Evolutionary conservation across 768 basidiomycete species (phyloP).

Genomic region (Pilatotrama ljubarskyi): DNA sequence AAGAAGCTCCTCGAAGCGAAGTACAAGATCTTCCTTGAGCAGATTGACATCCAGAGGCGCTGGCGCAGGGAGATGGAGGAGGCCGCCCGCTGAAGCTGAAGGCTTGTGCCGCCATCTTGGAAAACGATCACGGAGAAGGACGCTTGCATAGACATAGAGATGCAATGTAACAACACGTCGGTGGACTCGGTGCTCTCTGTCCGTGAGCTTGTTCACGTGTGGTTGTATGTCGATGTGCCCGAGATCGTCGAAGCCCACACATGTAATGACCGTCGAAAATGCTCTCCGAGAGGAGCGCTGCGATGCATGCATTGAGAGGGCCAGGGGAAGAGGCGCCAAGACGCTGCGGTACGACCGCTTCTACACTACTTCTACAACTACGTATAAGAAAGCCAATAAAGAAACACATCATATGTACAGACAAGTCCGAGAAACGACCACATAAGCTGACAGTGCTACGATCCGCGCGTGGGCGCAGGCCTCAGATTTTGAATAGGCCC

Average conservation of each 20-base stretch:
- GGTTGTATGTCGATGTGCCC: not conserved
- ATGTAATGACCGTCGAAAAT: not conserved
- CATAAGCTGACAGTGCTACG: no score
- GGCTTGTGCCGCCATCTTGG: not conserved
- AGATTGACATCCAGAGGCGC: slow-evolving; percentile 82
- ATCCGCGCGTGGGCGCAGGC: not conserved
- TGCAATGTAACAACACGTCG: slow-evolving; percentile 2
- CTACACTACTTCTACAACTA: no score
- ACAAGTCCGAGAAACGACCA: not conserved
- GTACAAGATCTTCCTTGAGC: slow-evolving; percentile 90
- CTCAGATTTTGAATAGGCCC: slow-evolving; percentile 8
- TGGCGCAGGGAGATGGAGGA: slow-evolving; percentile 83
- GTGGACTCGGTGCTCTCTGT: not conserved
- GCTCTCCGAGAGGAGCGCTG: slow-evolving; percentile 1
- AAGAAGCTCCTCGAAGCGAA: slow-evolving; percentile 84
- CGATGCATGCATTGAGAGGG: not conserved
- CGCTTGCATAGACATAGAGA: slow-evolving; percentile 6
- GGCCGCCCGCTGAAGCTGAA: slow-evolving; percentile 34
- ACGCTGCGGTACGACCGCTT: not conserved
- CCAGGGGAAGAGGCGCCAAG: not conserved
- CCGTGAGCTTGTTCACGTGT: not conserved
- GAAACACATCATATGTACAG: no score
- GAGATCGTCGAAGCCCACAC: not conserved
- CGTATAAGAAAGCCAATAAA: no score
- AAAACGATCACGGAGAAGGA: not conserved